Percentiles rank a stretch among this genome's conserved stretches.
These are phyloP conservation scores for Stemphylium beticola DNA, from an alignment of 2,329 filamentous ascomycete species.

Conservation along the genomic window DNA sequence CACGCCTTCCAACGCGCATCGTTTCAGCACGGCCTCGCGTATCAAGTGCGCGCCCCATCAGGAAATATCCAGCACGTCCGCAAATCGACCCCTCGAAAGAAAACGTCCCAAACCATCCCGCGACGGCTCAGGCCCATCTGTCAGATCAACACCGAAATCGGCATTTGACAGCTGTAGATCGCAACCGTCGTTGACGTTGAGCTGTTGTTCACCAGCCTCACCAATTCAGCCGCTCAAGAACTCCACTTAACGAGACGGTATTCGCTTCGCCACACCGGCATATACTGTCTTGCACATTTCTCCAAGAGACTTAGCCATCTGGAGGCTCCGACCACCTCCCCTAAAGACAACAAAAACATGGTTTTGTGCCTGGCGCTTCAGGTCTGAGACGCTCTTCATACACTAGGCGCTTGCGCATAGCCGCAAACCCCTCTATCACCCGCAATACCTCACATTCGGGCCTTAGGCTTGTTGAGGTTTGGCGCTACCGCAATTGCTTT, in stretches of 20 bases:
- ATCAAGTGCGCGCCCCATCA: constrained; percentile 28
- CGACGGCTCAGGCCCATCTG: constrained; percentile 20
- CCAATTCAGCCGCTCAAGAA: constrained; percentile 3
- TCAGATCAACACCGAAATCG: constrained; percentile 2
- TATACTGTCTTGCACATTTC: constrained; percentile 28
- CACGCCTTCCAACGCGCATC: constrained; percentile 39
- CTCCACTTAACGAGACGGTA: constrained; percentile 14
- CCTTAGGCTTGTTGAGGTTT: constrained; percentile 28
- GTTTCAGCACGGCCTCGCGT: constrained; percentile 44
- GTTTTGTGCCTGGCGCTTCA: constrained; percentile 48
- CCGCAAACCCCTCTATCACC: constrained; percentile 27
- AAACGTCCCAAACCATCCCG: constrained; percentile 14
- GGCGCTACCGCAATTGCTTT: constrained; percentile 33
- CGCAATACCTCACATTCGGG: constrained; percentile 24
- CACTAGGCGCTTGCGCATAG: constrained; percentile 43
- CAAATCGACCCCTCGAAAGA: constrained; percentile 13
- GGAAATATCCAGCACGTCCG: constrained; percentile 10
- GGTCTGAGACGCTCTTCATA: constrained; percentile 50
- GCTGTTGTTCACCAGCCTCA: constrained; percentile 1
- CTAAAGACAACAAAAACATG: constrained; percentile 38
- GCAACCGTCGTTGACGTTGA: neutral
- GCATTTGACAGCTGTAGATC: neutral
- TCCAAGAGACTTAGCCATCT: constrained; percentile 22
- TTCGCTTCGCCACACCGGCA: constrained; percentile 30
- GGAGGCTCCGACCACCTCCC: constrained; percentile 25